phyloP scores from a whole-genome alignment of 2,329 filamentous ascomycete species.

The Alternaria viburni region DNA sequence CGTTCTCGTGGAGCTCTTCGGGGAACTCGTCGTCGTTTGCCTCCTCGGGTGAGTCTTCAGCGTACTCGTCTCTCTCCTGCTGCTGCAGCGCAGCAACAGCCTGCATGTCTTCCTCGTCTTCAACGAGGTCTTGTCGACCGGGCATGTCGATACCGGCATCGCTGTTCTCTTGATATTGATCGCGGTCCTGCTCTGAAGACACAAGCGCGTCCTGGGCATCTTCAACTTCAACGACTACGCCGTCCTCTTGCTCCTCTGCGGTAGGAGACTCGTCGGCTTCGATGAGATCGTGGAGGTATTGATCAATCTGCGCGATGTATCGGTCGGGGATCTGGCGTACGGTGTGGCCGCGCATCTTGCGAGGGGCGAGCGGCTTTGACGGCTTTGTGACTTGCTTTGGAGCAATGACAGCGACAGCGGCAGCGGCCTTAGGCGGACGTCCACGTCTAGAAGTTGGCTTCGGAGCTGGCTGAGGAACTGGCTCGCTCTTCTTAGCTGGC shows the following conservation, averaged over 20 bases:
- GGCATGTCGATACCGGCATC: neutral
- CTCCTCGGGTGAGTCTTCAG: neutral
- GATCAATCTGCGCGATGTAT: slow-evolving; percentile 12
- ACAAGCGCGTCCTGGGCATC: neutral
- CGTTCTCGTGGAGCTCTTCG: neutral
- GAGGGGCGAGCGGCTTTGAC: slow-evolving; percentile 17
- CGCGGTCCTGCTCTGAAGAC: neutral
- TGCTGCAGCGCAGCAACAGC: neutral
- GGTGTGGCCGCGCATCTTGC: slow-evolving; percentile 36
- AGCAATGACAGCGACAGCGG: neutral
- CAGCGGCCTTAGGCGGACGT: slow-evolving; percentile 22
- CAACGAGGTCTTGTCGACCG: neutral
- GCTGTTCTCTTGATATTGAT: neutral
- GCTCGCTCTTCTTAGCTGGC: slow-evolving; percentile 16
- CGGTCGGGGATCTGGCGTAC: slow-evolving; percentile 36
- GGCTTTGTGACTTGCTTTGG: slow-evolving; percentile 2
- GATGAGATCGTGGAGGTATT: slow-evolving; percentile 4
- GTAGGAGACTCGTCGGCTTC: neutral
- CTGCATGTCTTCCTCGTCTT: neutral
- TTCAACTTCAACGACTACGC: neutral
- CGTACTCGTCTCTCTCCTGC: neutral
- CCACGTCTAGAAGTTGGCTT: slow-evolving; percentile 17
- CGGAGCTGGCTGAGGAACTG: slow-evolving; percentile 9
- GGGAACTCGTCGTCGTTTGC: neutral
- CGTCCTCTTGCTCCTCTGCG: neutral